Evolutionary conservation across 495 filamentous ascomycete genomes (phyloP).

Genomic region (Aspergillus olivimuriae): DNA sequence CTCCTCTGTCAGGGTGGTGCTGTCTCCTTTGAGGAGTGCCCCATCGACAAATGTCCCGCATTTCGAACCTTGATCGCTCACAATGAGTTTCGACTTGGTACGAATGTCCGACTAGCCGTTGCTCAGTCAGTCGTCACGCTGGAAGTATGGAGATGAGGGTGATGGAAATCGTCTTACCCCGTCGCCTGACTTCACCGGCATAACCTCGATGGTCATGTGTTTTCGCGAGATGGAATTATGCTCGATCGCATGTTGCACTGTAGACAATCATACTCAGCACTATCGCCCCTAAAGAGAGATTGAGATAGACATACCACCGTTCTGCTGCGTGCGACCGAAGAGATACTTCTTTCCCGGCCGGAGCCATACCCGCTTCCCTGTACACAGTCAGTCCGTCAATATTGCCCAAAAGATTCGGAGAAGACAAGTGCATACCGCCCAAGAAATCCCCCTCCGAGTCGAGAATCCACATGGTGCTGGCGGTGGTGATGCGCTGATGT

Average conservation of each 20-base stretch:
- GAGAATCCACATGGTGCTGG: slow-evolving; percentile 39
- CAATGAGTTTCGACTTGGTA: slow-evolving; percentile 54
- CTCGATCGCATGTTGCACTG: slow-evolving; percentile 52
- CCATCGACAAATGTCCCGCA: slow-evolving; percentile 75
- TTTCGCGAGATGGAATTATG: slow-evolving; percentile 81
- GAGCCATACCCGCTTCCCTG: slow-evolving; percentile 73
- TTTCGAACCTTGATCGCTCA: slow-evolving; percentile 70
- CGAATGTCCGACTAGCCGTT: slow-evolving; percentile 42
- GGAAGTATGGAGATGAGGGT: too few relatives aligned
- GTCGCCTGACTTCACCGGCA: slow-evolving; percentile 56
- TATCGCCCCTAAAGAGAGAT: too few relatives aligned
- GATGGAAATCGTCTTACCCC: slow-evolving; percentile 53
- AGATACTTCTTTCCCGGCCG: slow-evolving; percentile 76
- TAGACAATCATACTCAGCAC: slow-evolving; percentile 14
- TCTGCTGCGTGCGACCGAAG: slow-evolving; percentile 59
- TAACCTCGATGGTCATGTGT: slow-evolving; percentile 74
- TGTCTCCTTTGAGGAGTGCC: slow-evolving; percentile 53
- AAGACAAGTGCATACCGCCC: slow-evolving; percentile 18
- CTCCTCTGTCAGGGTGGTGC: slow-evolving; percentile 42
- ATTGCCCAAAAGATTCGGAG: not conserved
- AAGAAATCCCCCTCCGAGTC: slow-evolving; percentile 42
- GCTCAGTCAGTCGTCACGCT: too few relatives aligned
- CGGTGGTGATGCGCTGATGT: slow-evolving; percentile 1
- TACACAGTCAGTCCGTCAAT: slow-evolving; percentile 11
- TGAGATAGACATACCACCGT: slow-evolving; percentile 43